Evolutionary conservation across 352 stramenopile genomes (phyloP).

Genomic region (Phytophthora pisi): DNA sequence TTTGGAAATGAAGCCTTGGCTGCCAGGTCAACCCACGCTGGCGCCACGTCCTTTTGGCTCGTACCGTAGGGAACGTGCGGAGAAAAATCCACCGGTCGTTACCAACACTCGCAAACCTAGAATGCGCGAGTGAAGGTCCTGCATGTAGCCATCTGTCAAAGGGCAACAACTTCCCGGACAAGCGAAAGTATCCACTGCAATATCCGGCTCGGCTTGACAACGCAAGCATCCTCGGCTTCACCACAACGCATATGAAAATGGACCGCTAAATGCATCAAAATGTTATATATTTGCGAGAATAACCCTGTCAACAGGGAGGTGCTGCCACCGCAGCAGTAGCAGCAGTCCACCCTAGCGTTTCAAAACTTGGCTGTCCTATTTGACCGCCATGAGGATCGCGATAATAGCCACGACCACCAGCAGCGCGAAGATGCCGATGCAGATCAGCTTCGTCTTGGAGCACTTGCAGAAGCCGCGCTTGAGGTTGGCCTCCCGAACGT

Average conservation of each 20-base stretch:
- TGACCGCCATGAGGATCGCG: conserved; percentile 47
- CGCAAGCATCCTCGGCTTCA: background rate
- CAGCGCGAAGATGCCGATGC: conserved; percentile 52
- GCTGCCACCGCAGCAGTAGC: conserved; percentile 1
- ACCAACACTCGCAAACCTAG: background rate
- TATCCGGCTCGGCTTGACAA: background rate
- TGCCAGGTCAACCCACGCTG: conserved; percentile 24
- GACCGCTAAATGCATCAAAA: conserved; percentile 21
- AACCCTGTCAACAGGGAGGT: conserved; percentile 4
- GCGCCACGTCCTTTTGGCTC: conserved; percentile 7
- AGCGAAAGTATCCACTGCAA: no score
- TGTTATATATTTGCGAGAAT: conserved; percentile 33
- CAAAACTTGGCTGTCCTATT: conserved; percentile 21
- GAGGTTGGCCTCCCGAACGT: conserved; percentile 60
- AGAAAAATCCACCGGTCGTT: conserved; percentile 26
- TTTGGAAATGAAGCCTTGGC: conserved; percentile 35
- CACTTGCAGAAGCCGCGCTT: conserved; percentile 62
- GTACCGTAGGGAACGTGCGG: conserved; percentile 25
- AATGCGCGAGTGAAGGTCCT: background rate
- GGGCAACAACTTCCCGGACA: no score
- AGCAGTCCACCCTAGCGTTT: background rate
- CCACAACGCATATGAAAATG: background rate
- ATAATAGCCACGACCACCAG: conserved; percentile 57
- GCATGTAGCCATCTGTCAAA: background rate
- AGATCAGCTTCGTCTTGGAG: conserved; percentile 70